Evolutionary conservation across 805 yeast genomes (phyloP), one percentile per base, ranked within the genome.

Genomic region (Zygoascus bituminiphila): DNA sequence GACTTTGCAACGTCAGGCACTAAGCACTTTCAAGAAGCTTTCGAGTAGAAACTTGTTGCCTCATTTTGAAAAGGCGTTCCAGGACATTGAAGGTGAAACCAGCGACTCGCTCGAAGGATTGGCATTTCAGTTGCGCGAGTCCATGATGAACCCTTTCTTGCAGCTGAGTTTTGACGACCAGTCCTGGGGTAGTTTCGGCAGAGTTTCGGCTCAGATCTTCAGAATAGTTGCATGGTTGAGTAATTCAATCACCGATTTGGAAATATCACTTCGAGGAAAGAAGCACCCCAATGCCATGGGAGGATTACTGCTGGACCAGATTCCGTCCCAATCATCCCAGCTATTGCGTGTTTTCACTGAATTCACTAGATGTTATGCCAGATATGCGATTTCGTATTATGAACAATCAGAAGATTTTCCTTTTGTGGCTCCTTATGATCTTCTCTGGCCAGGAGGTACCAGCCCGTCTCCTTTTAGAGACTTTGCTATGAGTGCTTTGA

Each of bases 161-260:
- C n/a, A 24, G 26, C 10, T n/a, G 5, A 14, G 36, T 19, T 24
- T n/a, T 25, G 33, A n/a, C 14, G 23, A 15, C 15, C 54, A 65
- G 9, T 22, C 24, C 75, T 51, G 40, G 37, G 44, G 19, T 37
- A 20, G 21, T 37, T 47, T 39, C 21, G 35, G 22, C 5, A 4
- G 21, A 10, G 36, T 25, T 4, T 35, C 24, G 26, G 35, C 17
- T 14, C n/a, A 14, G 15, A 23, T 41, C n/a, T 39, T 39, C 25
- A 12, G 33, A 6, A 29, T 29, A 12, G 10, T 15, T 29, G 4
- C 44, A 3, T 41, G 25, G 8, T 46, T 85, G 14, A 70, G 78
- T 1, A 76, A 76, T 54, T 78, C 85, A 0, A 74, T 84, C 19
- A 77, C 78, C 47, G 76, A 85, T 1, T 63, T 77, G 6, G 96